phyloP scores from a whole-genome alignment of 345 rosid genomes.

The Eutrema yunnanense region DNA sequence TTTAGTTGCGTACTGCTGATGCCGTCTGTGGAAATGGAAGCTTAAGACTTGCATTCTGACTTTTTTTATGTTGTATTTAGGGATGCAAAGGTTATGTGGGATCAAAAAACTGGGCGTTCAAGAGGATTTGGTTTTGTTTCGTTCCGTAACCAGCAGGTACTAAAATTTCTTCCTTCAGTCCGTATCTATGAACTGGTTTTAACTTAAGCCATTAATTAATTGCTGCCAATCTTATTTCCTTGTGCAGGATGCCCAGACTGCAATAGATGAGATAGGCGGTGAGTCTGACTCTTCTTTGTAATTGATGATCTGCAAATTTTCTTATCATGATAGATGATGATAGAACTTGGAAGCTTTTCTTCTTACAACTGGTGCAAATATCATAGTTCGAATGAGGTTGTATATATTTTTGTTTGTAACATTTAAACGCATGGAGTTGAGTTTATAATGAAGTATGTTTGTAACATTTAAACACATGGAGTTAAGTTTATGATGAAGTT shows the following conservation, averaged over 20 bases:
- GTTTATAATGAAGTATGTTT: neutral
- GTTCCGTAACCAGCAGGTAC: constrained; percentile 68
- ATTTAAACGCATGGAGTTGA: neutral
- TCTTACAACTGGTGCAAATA: neutral
- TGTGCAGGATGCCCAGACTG: constrained; percentile 79
- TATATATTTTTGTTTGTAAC: neutral
- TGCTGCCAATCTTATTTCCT: neutral
- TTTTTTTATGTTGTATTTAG: constrained; percentile 25
- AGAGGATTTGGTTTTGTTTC: constrained; percentile 84
- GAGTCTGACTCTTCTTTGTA: constrained; percentile 2
- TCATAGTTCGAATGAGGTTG: neutral
- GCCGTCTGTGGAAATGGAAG: neutral
- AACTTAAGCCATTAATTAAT: neutral
- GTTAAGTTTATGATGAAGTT: neutral
- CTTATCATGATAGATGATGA: neutral
- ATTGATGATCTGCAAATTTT: neutral
- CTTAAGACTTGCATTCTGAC: neutral
- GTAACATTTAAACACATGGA: neutral
- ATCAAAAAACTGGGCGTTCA: constrained; percentile 35
- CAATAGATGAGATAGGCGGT: constrained; percentile 80
- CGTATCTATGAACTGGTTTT: neutral
- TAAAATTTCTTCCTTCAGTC: neutral
- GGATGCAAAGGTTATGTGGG: constrained; percentile 66
- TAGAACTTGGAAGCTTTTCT: neutral
- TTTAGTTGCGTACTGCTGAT: neutral